phyloP scores from a whole-genome alignment of 2,329 filamentous ascomycete genomes.

The Clonostachys sp. region DNA sequence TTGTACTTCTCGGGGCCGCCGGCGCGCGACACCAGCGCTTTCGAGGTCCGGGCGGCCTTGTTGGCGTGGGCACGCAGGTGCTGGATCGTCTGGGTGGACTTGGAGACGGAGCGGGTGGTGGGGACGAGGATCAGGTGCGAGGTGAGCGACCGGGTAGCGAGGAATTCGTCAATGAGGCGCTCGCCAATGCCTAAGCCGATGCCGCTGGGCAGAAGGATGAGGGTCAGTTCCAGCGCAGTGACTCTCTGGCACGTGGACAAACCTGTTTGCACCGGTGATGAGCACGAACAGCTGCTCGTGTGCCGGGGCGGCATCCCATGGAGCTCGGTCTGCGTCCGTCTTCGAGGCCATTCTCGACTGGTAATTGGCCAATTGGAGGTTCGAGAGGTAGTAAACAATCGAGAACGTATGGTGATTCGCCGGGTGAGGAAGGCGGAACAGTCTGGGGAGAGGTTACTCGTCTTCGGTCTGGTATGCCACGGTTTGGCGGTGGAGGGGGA shows the following conservation, averaged over 20 bases:
- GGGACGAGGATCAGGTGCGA: constrained; percentile 75
- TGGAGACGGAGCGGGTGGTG: constrained; percentile 72
- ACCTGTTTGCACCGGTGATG: constrained; percentile 87
- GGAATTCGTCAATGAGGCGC: constrained; percentile 86
- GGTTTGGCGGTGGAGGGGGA: too few relatives aligned
- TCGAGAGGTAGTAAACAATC: too few relatives aligned
- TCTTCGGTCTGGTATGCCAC: too few relatives aligned
- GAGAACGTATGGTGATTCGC: too few relatives aligned
- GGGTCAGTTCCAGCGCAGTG: not conserved
- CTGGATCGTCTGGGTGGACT: constrained; percentile 68
- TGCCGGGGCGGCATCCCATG: constrained; percentile 27
- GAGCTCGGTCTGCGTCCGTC: constrained; percentile 9
- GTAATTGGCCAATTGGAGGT: too few relatives aligned
- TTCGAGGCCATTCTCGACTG: too few relatives aligned
- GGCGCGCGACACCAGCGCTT: constrained; percentile 26
- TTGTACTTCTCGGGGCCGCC: constrained; percentile 15
- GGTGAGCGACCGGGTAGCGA: constrained; percentile 59
- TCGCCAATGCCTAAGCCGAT: constrained; percentile 81
- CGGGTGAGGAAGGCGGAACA: too few relatives aligned
- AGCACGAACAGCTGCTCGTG: constrained; percentile 58
- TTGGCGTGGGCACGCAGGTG: constrained; percentile 57
- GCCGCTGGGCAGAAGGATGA: constrained; percentile 51
- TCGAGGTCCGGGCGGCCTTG: constrained; percentile 31
- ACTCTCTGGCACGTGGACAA: constrained; percentile 11
- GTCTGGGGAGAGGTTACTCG: too few relatives aligned